These are phyloP conservation scores for Abelmoschus esculentus DNA, from an alignment of 345 rosid species.

Conservation along the genomic window DNA sequence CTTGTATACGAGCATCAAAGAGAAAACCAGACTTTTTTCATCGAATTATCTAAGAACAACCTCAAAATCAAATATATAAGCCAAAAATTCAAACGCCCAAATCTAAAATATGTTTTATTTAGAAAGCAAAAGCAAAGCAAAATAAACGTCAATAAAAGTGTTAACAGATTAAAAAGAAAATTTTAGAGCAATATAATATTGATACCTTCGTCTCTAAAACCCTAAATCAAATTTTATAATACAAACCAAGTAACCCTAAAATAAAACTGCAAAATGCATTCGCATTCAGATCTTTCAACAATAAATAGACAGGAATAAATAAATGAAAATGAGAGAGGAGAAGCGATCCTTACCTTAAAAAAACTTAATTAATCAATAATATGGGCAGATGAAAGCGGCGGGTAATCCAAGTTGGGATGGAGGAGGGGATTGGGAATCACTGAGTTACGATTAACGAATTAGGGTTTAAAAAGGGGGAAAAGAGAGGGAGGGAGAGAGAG, in stretches of 20 bases:
- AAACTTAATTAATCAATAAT: background rate
- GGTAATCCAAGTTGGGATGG: background rate
- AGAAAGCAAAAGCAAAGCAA: background rate
- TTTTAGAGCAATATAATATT: too few relatives aligned
- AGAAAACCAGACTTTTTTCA: background rate
- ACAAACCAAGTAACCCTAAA: background rate
- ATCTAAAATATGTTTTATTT: background rate
- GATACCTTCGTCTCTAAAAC: background rate
- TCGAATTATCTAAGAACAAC: background rate
- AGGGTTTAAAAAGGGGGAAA: slow-evolving; percentile 1
- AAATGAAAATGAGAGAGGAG: background rate
- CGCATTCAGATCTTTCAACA: background rate
- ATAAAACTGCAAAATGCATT: background rate
- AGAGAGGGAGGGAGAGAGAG: background rate
- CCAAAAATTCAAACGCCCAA: background rate
- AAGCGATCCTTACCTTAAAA: slow-evolving; percentile 3
- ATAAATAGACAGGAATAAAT: background rate
- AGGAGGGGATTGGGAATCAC: slow-evolving; percentile 1
- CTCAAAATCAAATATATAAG: slow-evolving; percentile 4
- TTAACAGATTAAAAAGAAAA: background rate
- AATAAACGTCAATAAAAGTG: background rate
- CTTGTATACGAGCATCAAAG: background rate
- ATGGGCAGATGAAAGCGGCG: background rate
- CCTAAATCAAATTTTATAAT: background rate
- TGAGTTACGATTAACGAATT: slow-evolving; percentile 8